phyloP scores from a whole-genome alignment of 2,329 filamentous ascomycete species.

The Myriosclerotinia scirpicola region DNA sequence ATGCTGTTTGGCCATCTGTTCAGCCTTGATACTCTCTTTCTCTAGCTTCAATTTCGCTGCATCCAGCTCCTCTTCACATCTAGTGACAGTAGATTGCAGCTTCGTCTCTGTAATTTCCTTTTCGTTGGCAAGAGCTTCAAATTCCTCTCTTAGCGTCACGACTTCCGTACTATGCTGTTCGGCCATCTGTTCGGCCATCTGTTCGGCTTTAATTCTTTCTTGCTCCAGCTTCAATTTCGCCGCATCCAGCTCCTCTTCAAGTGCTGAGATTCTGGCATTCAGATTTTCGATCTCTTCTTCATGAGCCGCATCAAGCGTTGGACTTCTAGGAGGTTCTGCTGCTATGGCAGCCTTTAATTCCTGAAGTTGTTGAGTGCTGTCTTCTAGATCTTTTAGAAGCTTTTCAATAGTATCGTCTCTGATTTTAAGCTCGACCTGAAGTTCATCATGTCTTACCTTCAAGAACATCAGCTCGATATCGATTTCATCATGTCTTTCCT shows the following conservation, averaged over 20 bases:
- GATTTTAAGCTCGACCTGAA: too few relatives aligned
- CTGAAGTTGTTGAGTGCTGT: not conserved
- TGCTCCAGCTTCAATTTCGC: not conserved
- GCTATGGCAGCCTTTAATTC: not conserved
- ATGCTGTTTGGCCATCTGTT: too few relatives aligned
- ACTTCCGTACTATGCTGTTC: not conserved
- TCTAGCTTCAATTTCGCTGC: not conserved
- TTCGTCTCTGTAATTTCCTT: not conserved
- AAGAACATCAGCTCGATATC: too few relatives aligned
- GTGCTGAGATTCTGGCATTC: slow-evolving; percentile 1
- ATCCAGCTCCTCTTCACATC: not conserved
- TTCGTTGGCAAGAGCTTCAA: not conserved
- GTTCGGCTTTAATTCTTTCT: not conserved
- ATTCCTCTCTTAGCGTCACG: not conserved
- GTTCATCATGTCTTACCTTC: too few relatives aligned
- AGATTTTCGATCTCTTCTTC: slow-evolving; percentile 1
- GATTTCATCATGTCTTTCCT: too few relatives aligned
- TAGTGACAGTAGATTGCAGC: too few relatives aligned
- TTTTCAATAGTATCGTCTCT: not conserved
- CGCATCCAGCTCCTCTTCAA: slow-evolving; percentile 1
- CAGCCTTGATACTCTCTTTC: too few relatives aligned
- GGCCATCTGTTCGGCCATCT: not conserved
- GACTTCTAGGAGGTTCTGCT: not conserved
- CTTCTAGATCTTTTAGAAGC: not conserved
- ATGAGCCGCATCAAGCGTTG: not conserved